Evolutionary conservation across 495 filamentous ascomycete genomes (phyloP).

Genomic region (Tetracladium setigerum): DNA sequence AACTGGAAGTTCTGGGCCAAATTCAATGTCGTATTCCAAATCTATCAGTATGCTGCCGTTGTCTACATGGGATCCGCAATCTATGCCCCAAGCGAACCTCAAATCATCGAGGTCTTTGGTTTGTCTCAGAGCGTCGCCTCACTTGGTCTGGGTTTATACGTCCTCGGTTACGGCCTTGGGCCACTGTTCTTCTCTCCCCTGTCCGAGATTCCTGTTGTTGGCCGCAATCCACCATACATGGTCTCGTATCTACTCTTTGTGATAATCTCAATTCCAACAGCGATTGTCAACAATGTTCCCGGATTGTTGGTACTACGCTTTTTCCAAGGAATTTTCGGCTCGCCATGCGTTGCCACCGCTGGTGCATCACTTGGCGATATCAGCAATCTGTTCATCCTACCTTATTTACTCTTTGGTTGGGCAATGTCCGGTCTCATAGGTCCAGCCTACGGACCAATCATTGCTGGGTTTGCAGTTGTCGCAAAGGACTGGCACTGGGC

Average conservation of each 20-base stretch:
- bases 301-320: slow-evolving; percentile 68
- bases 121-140: slow-evolving; percentile 45
- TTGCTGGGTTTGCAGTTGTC: slow-evolving; percentile 31
- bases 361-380: slow-evolving; percentile 70
- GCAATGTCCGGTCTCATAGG: slow-evolving; percentile 30
- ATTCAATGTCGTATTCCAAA: slow-evolving; percentile 34
- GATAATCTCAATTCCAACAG: slow-evolving; percentile 65
- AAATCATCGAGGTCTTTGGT: slow-evolving; percentile 38
- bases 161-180: slow-evolving; percentile 52
- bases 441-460: slow-evolving; percentile 36
- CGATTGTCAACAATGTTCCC: slow-evolving; percentile 57
- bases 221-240: slow-evolving; percentile 60
- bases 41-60: slow-evolving; percentile 39
- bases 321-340: slow-evolving; percentile 63
- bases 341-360: slow-evolving; percentile 67
- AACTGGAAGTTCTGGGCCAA: slow-evolving; percentile 38
- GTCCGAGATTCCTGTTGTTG: slow-evolving; percentile 55
- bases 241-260: slow-evolving; percentile 60
- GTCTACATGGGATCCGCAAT: slow-evolving; percentile 41
- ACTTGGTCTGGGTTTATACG: slow-evolving; percentile 43
- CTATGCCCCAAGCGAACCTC: slow-evolving; percentile 33
- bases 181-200: slow-evolving; percentile 31
- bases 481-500: slow-evolving; percentile 33
- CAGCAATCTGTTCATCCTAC: slow-evolving; percentile 55
- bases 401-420: slow-evolving; percentile 61